phyloP scores from a whole-genome alignment of 2,329 filamentous ascomycete species.

The Nannizziopsis arthrosporioides region DNA sequence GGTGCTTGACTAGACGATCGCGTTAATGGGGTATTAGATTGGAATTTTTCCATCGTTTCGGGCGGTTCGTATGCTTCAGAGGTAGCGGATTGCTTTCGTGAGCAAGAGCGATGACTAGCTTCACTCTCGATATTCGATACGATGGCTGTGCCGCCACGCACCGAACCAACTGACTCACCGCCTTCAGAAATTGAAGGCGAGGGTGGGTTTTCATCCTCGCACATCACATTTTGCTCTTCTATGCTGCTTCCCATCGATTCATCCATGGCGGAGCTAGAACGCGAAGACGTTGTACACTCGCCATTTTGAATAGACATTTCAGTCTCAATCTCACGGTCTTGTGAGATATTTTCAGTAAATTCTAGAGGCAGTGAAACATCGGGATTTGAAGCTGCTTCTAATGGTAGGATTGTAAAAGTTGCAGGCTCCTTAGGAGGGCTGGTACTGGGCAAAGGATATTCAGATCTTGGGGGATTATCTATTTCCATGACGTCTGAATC shows the following conservation, averaged over 20 bases:
- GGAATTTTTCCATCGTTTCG: constrained; percentile 25
- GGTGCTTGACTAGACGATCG: constrained; percentile 36
- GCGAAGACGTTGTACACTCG: constrained; percentile 15
- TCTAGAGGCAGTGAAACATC: constrained; percentile 12
- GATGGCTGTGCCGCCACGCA: not conserved
- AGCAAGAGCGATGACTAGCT: constrained; percentile 14
- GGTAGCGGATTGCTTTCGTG: constrained; percentile 23
- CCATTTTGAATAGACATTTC: constrained; percentile 6
- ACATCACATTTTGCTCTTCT: constrained; percentile 3
- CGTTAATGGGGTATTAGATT: constrained; percentile 25
- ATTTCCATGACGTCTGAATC: too few relatives aligned
- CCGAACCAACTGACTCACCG: not conserved
- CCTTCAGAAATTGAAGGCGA: not conserved
- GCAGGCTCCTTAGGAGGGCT: not conserved
- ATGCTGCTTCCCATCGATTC: constrained; percentile 25
- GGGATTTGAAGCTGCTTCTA: not conserved
- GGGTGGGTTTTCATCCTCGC: not conserved
- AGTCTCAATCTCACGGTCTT: constrained; percentile 12
- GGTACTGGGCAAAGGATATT: too few relatives aligned
- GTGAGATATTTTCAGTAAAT: constrained; percentile 11
- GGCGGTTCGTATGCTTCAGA: constrained; percentile 49
- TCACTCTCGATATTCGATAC: constrained; percentile 2
- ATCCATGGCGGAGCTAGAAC: constrained; percentile 30
- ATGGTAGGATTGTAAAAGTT: not conserved
- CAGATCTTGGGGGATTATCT: too few relatives aligned